Evolutionary conservation across 176 grass and related monocot genomes (phyloP).

Genomic region (Carex myosuroides): DNA sequence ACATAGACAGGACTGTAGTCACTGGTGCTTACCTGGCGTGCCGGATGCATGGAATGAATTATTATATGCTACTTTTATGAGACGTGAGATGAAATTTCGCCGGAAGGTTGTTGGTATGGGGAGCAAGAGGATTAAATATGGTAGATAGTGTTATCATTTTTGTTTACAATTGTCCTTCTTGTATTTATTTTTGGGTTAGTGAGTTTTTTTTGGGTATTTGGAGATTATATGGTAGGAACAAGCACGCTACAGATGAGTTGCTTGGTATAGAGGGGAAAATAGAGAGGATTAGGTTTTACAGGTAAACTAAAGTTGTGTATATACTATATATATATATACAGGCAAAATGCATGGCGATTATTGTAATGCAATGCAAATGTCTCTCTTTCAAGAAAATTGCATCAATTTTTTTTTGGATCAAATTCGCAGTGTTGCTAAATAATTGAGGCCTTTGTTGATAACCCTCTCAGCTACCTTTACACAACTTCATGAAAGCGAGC

Average conservation of each 20-base stretch:
- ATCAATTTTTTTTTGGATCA: background rate
- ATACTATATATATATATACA: background rate
- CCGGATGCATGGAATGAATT: slow-evolving; percentile 94
- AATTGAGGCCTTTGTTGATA: background rate
- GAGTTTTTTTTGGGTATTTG: background rate
- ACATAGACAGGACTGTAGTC: slow-evolving; percentile 85
- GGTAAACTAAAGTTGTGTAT: background rate
- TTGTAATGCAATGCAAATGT: background rate
- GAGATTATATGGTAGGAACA: background rate
- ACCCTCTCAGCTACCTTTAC: background rate
- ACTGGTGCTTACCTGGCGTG: slow-evolving; percentile 94
- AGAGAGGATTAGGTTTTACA: slow-evolving; percentile 9
- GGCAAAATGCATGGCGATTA: background rate
- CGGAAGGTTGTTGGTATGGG: background rate
- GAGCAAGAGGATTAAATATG: background rate
- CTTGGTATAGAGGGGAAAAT: slow-evolving; percentile 9
- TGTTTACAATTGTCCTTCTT: background rate
- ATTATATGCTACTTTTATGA: slow-evolving; percentile 64
- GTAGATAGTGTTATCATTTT: slow-evolving; percentile 9
- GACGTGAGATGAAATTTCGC: slow-evolving; percentile 13
- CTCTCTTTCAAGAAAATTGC: background rate
- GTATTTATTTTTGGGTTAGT: background rate
- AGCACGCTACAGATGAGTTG: background rate
- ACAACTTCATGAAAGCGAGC: background rate
- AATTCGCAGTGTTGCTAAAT: background rate